Evolutionary conservation across 2,329 filamentous ascomycete genomes (phyloP), one percentile per base, ranked within the genome.

Genomic region (Ophiobolus disseminans): DNA sequence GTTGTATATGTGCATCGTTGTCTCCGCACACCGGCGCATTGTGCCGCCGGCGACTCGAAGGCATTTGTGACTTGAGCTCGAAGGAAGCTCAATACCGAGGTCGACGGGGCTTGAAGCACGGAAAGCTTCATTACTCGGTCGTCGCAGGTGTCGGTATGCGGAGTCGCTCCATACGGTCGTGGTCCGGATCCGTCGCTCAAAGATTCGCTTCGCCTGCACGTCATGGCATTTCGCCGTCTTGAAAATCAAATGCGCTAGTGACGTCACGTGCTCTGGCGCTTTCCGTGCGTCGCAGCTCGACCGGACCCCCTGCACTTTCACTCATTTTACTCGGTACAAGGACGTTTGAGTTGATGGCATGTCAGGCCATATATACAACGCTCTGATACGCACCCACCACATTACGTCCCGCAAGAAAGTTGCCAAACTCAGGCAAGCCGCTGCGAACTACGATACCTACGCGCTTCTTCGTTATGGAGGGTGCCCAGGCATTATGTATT

Each of bases 391-490:
- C 42, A 92, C 89, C 0, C 89, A 92, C 60, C 89, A 92, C 70
- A 91, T 92, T 65, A 91, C 88, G 3, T 91, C 87, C 0, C 86
- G 88, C 56, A 91, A 90, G 68, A 92, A 92, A 66, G 80, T 87
- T 35, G 75, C 78, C 20, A 78, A 78, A 46, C 78, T 92, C 17
- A 83, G 79, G 40, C 87, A 88, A 69, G 84, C 86, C 2, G 85
- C 86, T 5, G 78, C 82, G 23, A 77, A 81, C 37, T 76, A 82
- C 57, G 75, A 84, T 46, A 81, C 86, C 40, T 86, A 82, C 56
- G 83, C 87, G 1, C 75, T 91, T 3, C 75, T 90, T 1, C 82
- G 88, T 20, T 85, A 81, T 53, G 87, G 88, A 9, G 84, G 85
- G 2, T 82, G 81, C 19, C 89, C 89, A 0, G 89, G 89, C 1